phyloP scores from a whole-genome alignment of 2,329 filamentous ascomycete species.

The Claviceps quebecensis region DNA sequence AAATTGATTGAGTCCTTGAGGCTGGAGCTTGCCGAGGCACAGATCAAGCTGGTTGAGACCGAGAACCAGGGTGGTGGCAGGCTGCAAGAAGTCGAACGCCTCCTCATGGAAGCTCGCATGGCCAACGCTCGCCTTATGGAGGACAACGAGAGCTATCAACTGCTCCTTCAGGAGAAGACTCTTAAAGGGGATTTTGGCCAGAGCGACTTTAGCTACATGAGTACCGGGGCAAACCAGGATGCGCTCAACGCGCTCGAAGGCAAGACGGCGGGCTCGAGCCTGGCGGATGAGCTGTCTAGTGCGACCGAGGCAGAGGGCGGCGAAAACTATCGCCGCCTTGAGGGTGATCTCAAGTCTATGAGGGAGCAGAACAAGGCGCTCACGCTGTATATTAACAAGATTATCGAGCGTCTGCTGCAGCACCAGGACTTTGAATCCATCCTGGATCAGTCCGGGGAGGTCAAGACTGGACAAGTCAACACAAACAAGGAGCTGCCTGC shows the following conservation, averaged over 20 bases:
- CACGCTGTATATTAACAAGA: conserved; percentile 97
- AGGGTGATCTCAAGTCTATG: conserved; percentile 62
- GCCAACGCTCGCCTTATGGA: conserved; percentile 93
- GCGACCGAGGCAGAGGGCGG: conserved; percentile 46
- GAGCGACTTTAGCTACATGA: conserved; percentile 63
- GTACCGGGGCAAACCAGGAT: conserved; percentile 44
- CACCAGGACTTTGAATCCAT: conserved; percentile 94
- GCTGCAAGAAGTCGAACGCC: conserved; percentile 77
- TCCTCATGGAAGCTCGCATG: conserved; percentile 85
- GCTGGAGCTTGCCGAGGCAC: conserved; percentile 82
- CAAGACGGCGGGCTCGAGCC: conserved; percentile 36
- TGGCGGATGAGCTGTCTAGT: conserved; percentile 81
- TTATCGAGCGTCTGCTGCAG: conserved; percentile 87
- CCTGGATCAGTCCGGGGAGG: conserved; percentile 61
- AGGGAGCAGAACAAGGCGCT: conserved; percentile 96
- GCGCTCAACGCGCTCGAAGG: conserved; percentile 52
- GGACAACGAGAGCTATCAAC: conserved; percentile 95
- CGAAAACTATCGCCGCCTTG: conserved; percentile 52
- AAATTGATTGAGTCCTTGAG: conserved; percentile 87
- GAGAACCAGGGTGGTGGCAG: conserved; percentile 85
- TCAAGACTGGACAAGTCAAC: conserved; percentile 26
- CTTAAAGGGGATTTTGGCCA: conserved; percentile 85
- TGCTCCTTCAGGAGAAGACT: conserved; percentile 87
- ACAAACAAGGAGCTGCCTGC: conserved; percentile 76
- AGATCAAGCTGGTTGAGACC: conserved; percentile 88